Conservation (phyloP, 2,329 filamentous ascomycete genomes). For the Neofusicoccum parvum region DNA sequence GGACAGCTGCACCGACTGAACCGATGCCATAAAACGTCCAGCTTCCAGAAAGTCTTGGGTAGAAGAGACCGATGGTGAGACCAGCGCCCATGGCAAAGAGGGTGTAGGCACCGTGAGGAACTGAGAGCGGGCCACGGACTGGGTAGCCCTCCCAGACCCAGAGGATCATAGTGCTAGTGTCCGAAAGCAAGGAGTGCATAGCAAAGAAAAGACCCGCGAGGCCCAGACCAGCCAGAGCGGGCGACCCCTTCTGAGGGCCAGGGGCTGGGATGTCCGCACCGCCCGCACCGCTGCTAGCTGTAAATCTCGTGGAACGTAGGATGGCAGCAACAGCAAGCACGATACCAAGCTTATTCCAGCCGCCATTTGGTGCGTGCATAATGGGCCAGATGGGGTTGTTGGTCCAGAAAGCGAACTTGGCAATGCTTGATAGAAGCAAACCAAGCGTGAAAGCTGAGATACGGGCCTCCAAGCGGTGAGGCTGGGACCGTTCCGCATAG, state of each 20-base stretch:
- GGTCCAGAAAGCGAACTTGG: conserved; percentile 90
- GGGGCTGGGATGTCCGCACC: conserved; percentile 50
- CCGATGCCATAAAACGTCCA: conserved; percentile 81
- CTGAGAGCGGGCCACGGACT: conserved; percentile 81
- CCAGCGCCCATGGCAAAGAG: conserved; percentile 85
- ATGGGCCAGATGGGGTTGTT: conserved; percentile 98
- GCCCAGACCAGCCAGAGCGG: conserved; percentile 72
- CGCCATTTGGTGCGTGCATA: conserved; percentile 85
- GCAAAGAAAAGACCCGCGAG: conserved; percentile 84
- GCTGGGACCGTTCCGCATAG: conserved; percentile 74
- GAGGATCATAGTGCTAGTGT: conserved; percentile 97
- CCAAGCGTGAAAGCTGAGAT: conserved; percentile 80
- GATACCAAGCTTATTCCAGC: conserved; percentile 86
- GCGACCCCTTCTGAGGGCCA: conserved; percentile 66
- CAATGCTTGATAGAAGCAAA: conserved; percentile 79
- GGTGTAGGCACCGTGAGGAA: conserved; percentile 86
- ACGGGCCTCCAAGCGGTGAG: conserved; percentile 75
- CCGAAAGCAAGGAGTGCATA: conserved; percentile 88
- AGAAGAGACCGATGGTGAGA: conserved; percentile 72
- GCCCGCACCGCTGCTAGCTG: conserved; percentile 48
- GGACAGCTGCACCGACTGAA: conserved; percentile 74
- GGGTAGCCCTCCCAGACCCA: conserved; percentile 99
- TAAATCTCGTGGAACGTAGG: conserved; percentile 71
- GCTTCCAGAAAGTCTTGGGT: conserved; percentile 69
- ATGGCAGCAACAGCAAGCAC: conserved; percentile 74